Conservation (phyloP, 2,329 filamentous ascomycete species). For the Penicillium digitatum region DNA sequence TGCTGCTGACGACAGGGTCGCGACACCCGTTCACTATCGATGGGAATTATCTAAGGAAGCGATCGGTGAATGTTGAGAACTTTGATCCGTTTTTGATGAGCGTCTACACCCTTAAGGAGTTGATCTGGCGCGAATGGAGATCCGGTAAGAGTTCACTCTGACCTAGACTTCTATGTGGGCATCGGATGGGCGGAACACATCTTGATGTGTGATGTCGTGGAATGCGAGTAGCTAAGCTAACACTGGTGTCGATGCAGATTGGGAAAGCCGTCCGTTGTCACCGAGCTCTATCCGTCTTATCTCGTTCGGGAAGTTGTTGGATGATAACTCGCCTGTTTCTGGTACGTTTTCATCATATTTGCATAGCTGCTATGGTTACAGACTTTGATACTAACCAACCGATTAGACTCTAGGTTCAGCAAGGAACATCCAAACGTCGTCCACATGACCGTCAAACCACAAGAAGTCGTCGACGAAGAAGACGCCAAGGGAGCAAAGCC, state of each 20-base stretch:
- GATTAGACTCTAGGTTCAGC: slow-evolving; percentile 72
- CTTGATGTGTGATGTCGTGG: background rate
- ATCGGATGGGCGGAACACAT: background rate
- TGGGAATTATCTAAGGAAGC: slow-evolving; percentile 75
- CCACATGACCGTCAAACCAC: slow-evolving; percentile 90
- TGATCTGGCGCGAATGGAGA: slow-evolving; percentile 90
- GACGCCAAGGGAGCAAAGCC: slow-evolving; percentile 65
- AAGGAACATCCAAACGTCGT: slow-evolving; percentile 74
- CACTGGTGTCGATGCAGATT: slow-evolving; percentile 51
- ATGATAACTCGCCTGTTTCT: slow-evolving; percentile 79
- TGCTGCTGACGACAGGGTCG: slow-evolving; percentile 76
- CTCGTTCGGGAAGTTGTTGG: slow-evolving; percentile 83
- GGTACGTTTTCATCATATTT: slow-evolving; percentile 53
- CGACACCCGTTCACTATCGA: slow-evolving; percentile 88
- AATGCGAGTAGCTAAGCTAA: background rate
- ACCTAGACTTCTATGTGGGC: background rate
- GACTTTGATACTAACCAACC: background rate
- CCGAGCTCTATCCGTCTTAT: slow-evolving; percentile 88
- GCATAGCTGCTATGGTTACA: background rate
- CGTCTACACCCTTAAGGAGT: slow-evolving; percentile 87
- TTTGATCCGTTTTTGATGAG: slow-evolving; percentile 84
- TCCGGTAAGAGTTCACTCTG: slow-evolving; percentile 50
- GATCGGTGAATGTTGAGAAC: slow-evolving; percentile 71
- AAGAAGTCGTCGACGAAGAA: slow-evolving; percentile 76
- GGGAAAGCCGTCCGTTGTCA: slow-evolving; percentile 80